These are phyloP conservation scores for Ensete glaucum DNA, from an alignment of 176 grass and related monocot species.

Conservation along the genomic window DNA sequence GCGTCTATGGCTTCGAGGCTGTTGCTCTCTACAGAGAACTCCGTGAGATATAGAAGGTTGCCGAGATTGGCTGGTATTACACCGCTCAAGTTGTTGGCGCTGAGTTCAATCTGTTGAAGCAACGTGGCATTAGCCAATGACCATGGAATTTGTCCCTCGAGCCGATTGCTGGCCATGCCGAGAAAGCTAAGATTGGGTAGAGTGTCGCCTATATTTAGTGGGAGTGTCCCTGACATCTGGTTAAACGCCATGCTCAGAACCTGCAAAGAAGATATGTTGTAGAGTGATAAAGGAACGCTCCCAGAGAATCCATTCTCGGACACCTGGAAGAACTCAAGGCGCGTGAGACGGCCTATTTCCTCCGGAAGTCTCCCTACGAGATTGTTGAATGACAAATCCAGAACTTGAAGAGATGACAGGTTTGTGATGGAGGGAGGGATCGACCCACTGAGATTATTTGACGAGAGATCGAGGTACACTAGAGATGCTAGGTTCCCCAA, in stretches of 20 bases:
- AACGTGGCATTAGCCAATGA: constrained; percentile 12
- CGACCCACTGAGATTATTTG: not conserved
- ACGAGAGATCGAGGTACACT: not conserved
- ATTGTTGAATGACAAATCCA: constrained; percentile 7
- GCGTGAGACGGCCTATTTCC: not conserved
- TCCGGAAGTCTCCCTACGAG: constrained; percentile 11
- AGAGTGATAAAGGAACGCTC: constrained; percentile 6
- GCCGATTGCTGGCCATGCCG: not conserved
- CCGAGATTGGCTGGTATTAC: constrained; percentile 20
- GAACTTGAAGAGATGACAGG: not conserved
- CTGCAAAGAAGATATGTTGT: constrained; percentile 12
- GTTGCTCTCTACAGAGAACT: constrained; percentile 4
- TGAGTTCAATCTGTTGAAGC: constrained; percentile 1
- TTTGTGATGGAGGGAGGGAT: constrained; percentile 14
- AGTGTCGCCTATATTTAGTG: constrained; percentile 9
- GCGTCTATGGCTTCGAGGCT: not conserved
- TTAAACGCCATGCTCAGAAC: not conserved
- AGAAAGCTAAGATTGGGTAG: constrained; percentile 9
- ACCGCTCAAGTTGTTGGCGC: constrained; percentile 20
- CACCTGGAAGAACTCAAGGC: not conserved
- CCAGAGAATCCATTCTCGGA: constrained; percentile 6
- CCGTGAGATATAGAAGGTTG: not conserved
- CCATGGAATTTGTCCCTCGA: constrained; percentile 19
- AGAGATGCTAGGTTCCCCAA: not conserved
- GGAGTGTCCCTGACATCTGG: constrained; percentile 8